Conservation (phyloP, 768 basidiomycete genomes). For the Roridomyces roridus region DNA sequence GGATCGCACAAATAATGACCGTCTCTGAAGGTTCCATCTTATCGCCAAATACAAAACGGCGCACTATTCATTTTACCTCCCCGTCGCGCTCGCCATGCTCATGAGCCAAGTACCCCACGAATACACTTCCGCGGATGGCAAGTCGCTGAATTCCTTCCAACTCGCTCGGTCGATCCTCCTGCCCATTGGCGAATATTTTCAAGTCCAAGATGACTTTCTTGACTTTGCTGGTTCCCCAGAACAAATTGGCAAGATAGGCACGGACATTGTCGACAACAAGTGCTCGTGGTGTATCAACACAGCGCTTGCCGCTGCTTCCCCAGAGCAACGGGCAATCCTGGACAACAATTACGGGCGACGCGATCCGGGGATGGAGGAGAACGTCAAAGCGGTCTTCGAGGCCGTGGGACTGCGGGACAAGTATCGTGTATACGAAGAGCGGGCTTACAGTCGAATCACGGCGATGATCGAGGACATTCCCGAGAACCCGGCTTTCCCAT, state of each 20-base stretch:
- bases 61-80: slow-evolving; percentile 97
- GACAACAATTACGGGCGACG: slow-evolving; percentile 58
- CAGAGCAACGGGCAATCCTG: slow-evolving; percentile 60
- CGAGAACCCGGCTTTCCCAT: slow-evolving; percentile 55
- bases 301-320: slow-evolving; percentile 65
- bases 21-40: slow-evolving; percentile 69
- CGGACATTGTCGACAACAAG: slow-evolving; percentile 98
- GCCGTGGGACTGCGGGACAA: slow-evolving; percentile 67
- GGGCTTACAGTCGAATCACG: slow-evolving; percentile 68
- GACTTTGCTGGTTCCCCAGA: slow-evolving; percentile 91
- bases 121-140: slow-evolving; percentile 31
- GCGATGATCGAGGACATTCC: slow-evolving; percentile 75
- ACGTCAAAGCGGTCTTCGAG: slow-evolving; percentile 66
- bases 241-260: slow-evolving; percentile 94
- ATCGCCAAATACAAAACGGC: slow-evolving; percentile 98
- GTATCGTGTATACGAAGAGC: slow-evolving; percentile 83
- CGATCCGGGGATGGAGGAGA: slow-evolving; percentile 51
- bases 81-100: slow-evolving; percentile 93
- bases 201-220: slow-evolving; percentile 96
- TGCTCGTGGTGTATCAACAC: slow-evolving; percentile 97
- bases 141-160: slow-evolving; percentile 63
- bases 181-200: slow-evolving; percentile 97
- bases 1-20: background rate
- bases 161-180: slow-evolving; percentile 82
- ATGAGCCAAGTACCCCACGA: slow-evolving; percentile 66